Evolutionary conservation across 2,329 filamentous ascomycete species (phyloP), one percentile per base, ranked within the genome.

Genomic region (Sclerotinia subarctica): DNA sequence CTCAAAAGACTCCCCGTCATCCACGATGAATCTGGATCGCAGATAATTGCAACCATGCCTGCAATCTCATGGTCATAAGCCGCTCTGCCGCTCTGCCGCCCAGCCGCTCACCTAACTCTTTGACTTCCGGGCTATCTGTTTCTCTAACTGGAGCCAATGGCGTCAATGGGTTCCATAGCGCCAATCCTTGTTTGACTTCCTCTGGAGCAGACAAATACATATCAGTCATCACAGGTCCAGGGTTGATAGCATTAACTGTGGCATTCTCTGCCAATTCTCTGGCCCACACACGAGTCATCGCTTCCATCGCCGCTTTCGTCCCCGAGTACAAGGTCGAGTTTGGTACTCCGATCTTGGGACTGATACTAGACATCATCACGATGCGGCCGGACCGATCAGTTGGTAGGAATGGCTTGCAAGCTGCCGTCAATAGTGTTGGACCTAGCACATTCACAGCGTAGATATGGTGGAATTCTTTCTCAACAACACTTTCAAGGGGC

Each of bases 381-480:
- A 89, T 84, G 51, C 87, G 82, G 5, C 86, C 87, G 17, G 82
- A 87, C 70, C 87, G 88, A 79, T 91, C 90, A 63, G 76, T 80
- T 2, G 86, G 91, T 10, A 96, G 83, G 78, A 89, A 88, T 0
- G 88, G 89, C 53, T 87, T 80, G 0, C 86, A 86, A 6, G 90
- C 90, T 78, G 94, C 88, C 21, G 90, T 86, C 29, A 96, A 82
- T 4, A 95, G 84, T 35, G 95, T 80, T 1, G 92, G 92, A 0
- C 90, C 92, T 19, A 92, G 85, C 24, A 95, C 92, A 76, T 96
- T 96, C 78, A 94, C 84, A 68, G 86, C 85, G 81, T 91, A 95
- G 64, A 90, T 87, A 70, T 83, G 80, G 57, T 87, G 83, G 80
- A 94, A 95, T 75, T 92, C 85, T 11, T 83, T 82, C 5, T 81